phyloP scores from a whole-genome alignment of 164 flowering plant genomes.

The Sextonia rubra region DNA sequence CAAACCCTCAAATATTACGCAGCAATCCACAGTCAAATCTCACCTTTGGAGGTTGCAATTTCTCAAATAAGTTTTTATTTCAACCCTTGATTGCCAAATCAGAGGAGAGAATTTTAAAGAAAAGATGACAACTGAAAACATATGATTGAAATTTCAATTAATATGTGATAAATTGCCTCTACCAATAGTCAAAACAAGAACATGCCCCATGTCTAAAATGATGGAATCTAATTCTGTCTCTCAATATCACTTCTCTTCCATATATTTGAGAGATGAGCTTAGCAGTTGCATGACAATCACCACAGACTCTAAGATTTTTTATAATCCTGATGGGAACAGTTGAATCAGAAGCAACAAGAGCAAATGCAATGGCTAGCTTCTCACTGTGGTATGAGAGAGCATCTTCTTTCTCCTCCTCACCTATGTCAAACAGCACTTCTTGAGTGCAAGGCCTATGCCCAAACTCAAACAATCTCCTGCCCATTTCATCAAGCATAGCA shows the following conservation, averaged over 20 bases:
- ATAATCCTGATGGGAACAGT: constrained; percentile 5
- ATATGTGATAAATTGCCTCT: neutral
- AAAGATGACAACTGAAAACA: too few species aligned
- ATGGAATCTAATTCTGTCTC: constrained; percentile 15
- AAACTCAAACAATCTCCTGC: neutral
- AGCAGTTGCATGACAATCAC: constrained; percentile 3
- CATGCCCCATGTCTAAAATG: constrained; percentile 6
- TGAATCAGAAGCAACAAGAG: neutral
- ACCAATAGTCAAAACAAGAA: constrained; percentile 14
- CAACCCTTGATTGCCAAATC: too few species aligned
- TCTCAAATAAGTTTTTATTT: too few species aligned
- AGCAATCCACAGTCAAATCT: too few species aligned
- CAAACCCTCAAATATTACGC: too few species aligned
- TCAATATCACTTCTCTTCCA: neutral
- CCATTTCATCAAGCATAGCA: constrained; percentile 7
- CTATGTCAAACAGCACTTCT: constrained; percentile 11
- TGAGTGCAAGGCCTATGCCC: constrained; percentile 1
- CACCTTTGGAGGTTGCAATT: too few species aligned
- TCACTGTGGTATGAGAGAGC: constrained; percentile 10
- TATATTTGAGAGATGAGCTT: constrained; percentile 13
- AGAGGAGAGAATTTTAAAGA: neutral
- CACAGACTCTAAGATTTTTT: constrained; percentile 10
- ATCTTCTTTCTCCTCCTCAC: constrained; percentile 12
- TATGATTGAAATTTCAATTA: neutral
- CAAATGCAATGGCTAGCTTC: constrained; percentile 10